A percentile compares a stretch with the other conserved stretches of the same genome.
phyloP scores from a whole-genome alignment of 2,329 filamentous ascomycete species.

The Diaporthe nobilis region DNA sequence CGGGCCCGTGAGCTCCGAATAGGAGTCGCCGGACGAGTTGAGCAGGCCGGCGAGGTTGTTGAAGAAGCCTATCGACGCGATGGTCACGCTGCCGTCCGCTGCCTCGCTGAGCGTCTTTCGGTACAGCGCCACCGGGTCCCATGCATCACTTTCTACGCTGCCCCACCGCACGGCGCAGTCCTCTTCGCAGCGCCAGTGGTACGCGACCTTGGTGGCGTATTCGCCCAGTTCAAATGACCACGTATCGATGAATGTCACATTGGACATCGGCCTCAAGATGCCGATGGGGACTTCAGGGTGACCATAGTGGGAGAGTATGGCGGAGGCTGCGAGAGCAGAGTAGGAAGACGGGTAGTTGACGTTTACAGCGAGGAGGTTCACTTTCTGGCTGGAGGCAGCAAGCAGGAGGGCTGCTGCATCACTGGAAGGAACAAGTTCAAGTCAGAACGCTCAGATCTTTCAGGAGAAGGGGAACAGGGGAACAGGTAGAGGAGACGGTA shows the following conservation, averaged over 20 bases:
- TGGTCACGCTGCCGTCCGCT: conserved; percentile 51
- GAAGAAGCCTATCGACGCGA: conserved; percentile 62
- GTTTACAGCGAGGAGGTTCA: conserved; percentile 57
- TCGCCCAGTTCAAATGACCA: conserved; percentile 57
- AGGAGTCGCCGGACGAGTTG: conserved; percentile 57
- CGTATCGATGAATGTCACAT: conserved; percentile 60
- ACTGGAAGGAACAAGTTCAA: conserved; percentile 45
- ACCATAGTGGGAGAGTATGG: conserved; percentile 59
- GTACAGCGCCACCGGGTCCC: conserved; percentile 61
- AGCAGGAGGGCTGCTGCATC: conserved; percentile 59
- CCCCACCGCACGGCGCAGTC: conserved; percentile 26
- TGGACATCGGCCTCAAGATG: conserved; percentile 55
- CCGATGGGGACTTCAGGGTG: conserved; percentile 55
- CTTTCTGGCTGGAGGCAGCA: conserved; percentile 53
- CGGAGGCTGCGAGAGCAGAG: conserved; percentile 57
- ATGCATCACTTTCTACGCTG: conserved; percentile 49
- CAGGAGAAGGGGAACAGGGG: too few relatives aligned
- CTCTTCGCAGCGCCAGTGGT: conserved; percentile 53
- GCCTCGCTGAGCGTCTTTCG: conserved; percentile 58
- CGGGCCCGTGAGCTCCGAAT: conserved; percentile 51
- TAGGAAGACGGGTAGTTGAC: conserved; percentile 59
- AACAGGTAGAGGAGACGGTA: not conserved
- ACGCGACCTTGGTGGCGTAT: conserved; percentile 61
- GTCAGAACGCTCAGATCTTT: not conserved
- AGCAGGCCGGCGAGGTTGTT: conserved; percentile 63